phyloP scores from a whole-genome alignment of 352 stramenopile species.

The Peronospora farinosa region DNA sequence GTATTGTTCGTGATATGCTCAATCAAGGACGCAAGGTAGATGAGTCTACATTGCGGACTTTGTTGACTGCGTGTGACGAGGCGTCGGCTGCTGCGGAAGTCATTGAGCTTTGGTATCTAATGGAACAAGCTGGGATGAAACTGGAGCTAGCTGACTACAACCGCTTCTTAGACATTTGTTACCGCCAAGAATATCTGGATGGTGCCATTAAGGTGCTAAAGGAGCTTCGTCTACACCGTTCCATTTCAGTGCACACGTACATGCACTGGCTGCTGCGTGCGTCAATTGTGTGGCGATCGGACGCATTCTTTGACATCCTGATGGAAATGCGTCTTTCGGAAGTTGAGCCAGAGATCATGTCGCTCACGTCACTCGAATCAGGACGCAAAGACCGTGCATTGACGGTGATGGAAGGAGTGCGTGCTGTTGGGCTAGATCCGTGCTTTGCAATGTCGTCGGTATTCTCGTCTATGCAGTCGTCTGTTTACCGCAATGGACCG shows the following conservation, averaged over 20 bases:
- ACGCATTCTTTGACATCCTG: slow-evolving; percentile 80
- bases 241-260: slow-evolving; percentile 70
- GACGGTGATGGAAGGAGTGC: slow-evolving; percentile 85
- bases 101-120: slow-evolving; percentile 65
- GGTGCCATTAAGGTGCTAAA: slow-evolving; percentile 74
- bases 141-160: slow-evolving; percentile 57
- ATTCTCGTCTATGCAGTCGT: slow-evolving; percentile 73
- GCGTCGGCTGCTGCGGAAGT: slow-evolving; percentile 54
- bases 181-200: slow-evolving; percentile 68
- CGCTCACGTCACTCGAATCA: slow-evolving; percentile 77
- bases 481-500: slow-evolving; percentile 64
- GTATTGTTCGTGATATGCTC: slow-evolving; percentile 79
- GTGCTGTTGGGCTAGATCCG: slow-evolving; percentile 71
- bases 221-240: slow-evolving; percentile 54
- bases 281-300: slow-evolving; percentile 71
- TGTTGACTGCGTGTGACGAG: slow-evolving; percentile 69
- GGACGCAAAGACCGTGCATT: slow-evolving; percentile 75
- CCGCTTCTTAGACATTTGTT: slow-evolving; percentile 70
- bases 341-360: slow-evolving; percentile 77
- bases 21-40: slow-evolving; percentile 81
- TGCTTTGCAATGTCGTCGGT: slow-evolving; percentile 85
- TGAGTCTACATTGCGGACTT: slow-evolving; percentile 54
- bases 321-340: slow-evolving; percentile 82
- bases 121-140: slow-evolving; percentile 55
- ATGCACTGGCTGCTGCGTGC: slow-evolving; percentile 80